Evolutionary conservation across 768 basidiomycete genomes (phyloP), one percentile per base, ranked within the genome.

Genomic region (Mycena pura): DNA sequence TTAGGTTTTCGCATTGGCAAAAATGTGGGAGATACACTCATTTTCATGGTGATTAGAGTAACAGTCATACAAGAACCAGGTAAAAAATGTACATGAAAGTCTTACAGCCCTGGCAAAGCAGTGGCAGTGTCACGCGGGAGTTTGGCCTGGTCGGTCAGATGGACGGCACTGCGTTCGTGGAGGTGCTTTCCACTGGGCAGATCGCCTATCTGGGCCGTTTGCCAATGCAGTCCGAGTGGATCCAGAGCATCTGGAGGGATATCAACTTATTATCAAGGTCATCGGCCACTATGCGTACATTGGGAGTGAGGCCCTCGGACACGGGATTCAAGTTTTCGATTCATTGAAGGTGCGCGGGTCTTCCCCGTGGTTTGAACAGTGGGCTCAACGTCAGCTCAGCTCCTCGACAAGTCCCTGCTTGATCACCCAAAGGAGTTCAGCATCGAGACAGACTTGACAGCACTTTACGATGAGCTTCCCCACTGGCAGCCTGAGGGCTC

Each of bases 301-400:
- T 31, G 72, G 72, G 31, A 68, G 66, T 24, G 72, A 73, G 43
- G 72, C 72, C 1, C 56, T 47, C 17, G 67, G 68, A 43, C 72
- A 73, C 43, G 66, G 68, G 24, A 65, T 74, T 31, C 72, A 74
- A 50, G 68, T 73, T 38, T 74, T 74, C 55, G 69, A 74, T 62
- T 57, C 73, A 6, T 61, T 58, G 41, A 72, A 71, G 59, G 64
- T 67, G 15, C 24, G 52, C 48, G 24, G n/a, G 7, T 39, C n/a
- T 40, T 10, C 15, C 32, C 5, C 22, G 25, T 49, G 14, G 1
- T 17, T n/a, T 31, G 11, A 22, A 5, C 15, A 24, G 27, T 24
- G n/a, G n/a, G 56, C 31, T 28, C 21, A 47, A 7, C 14, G 24
- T n/a, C 11, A 3, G 9, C 38, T 10, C 22, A 53, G 63, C 64